phyloP scores from a whole-genome alignment of 352 stramenopile species.

The Pythium diclinum region DNA sequence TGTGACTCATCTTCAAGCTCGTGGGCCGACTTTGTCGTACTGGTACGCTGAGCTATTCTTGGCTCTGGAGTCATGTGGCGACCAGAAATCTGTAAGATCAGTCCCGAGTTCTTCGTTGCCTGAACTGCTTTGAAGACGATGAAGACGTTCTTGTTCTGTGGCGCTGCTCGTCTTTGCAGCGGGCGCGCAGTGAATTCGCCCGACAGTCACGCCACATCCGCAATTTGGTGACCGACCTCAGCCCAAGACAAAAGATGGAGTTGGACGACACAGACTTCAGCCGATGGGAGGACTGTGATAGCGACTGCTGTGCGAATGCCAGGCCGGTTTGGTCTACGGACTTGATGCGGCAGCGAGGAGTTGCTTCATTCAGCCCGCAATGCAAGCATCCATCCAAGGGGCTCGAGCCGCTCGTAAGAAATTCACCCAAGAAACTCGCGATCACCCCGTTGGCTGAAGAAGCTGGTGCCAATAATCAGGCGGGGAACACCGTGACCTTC shows the following conservation, averaged over 20 bases:
- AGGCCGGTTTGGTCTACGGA: neutral
- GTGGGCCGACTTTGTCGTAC: too few relatives aligned
- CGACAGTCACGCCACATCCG: neutral
- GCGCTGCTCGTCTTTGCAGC: neutral
- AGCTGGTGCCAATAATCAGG: neutral
- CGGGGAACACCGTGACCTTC: neutral
- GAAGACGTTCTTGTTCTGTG: neutral
- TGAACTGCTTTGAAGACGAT: neutral
- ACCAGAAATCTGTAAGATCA: neutral
- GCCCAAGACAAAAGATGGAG: neutral
- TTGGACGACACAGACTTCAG: neutral
- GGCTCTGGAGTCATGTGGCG: neutral
- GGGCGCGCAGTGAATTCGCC: too few relatives aligned
- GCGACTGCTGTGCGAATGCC: neutral
- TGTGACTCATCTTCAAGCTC: too few relatives aligned
- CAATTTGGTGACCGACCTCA: too few relatives aligned
- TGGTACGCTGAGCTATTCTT: neutral
- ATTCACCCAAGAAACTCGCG: neutral
- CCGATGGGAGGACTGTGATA: neutral
- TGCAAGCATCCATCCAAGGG: neutral
- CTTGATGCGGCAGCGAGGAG: neutral
- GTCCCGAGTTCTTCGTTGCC: neutral
- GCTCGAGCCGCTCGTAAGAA: neutral
- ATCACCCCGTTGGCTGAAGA: neutral
- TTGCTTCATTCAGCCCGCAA: neutral